Evolutionary conservation across 345 rosid species (phyloP), one percentile per base, ranked within the genome.

Genomic region (Lepidium sativum): DNA sequence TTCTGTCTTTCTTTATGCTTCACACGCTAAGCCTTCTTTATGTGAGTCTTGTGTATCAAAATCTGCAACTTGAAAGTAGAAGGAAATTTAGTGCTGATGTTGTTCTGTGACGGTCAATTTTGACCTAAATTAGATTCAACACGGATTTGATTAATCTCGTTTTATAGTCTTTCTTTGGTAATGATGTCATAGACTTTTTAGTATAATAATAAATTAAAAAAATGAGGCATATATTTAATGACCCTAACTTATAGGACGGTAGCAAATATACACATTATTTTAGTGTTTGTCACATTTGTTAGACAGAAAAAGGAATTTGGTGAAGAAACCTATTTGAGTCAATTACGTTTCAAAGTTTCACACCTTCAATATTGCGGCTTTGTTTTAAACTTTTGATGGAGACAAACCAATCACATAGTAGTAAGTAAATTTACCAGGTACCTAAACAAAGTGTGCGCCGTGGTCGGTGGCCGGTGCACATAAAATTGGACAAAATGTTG

Each of bases 191-290:
- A 3, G 39, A 38, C 5, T n/a, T 56, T 9, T 18, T 25, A 23
- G 0, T 5, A 25, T 25, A 66, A 41, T 15, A 14, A 6, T 41
- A 41, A n/a, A 25, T 0, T 55, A 34, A 56, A n/a, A 38, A 45
- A 59, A 21, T 40, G 53, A 40, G 45, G 59, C 73, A 50, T 40
- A 33, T 50, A 53, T 68, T 68, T 50, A 67, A 68, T 59, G 73
- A 41, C 51, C 5, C 37, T 59, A 3, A 27, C 50, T 43, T 29
- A 29, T 35, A 55, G 12, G 32, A 37, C 9, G 31, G 29, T 17
- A 34, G 27, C 59, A 33, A 11, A 14, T 9, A 1, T 6, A 17
- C 18, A 70, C 74, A 43, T 53, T 52, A 35, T 61, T 34, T 62
- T 35, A 55, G 34, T 71, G 75, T 61, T 7, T 38, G 20, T 35